phyloP scores from a whole-genome alignment of 129 eudicot species.

The Smallanthus sonchifolius region DNA sequence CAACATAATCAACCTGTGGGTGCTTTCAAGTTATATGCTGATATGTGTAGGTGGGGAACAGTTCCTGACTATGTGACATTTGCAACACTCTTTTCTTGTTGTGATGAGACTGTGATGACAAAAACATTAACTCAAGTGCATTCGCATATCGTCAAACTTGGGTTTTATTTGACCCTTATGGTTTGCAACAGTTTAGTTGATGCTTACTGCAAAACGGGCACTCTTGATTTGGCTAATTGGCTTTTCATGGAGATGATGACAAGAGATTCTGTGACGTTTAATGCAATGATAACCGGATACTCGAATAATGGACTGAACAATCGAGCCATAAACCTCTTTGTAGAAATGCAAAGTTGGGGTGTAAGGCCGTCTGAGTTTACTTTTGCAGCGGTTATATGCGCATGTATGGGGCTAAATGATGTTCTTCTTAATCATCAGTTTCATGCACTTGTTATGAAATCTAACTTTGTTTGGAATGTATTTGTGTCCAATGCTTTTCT shows the following conservation, averaged over 20 bases:
- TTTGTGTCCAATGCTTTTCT: constrained; percentile 75
- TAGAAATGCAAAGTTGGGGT: constrained; percentile 51
- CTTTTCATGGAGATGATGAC: constrained; percentile 47
- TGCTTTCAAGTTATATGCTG: constrained; percentile 57
- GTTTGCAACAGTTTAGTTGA: constrained; percentile 78
- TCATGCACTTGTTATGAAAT: constrained; percentile 59
- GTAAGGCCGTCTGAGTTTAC: constrained; percentile 69
- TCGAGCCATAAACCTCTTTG: constrained; percentile 48
- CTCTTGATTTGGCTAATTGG: constrained; percentile 43
- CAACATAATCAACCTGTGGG: constrained; percentile 37
- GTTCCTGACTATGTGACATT: constrained; percentile 64
- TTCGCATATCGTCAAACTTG: constrained; percentile 58
- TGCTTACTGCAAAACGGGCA: constrained; percentile 65
- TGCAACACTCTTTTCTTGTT: constrained; percentile 64
- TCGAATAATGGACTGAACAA: constrained; percentile 41
- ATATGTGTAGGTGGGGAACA: constrained; percentile 58
- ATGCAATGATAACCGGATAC: constrained; percentile 61
- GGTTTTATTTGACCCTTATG: constrained; percentile 37
- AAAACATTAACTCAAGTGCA: constrained; percentile 56
- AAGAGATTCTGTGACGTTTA: constrained; percentile 66
- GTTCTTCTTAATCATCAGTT: constrained; percentile 51
- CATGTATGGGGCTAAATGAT: constrained; percentile 46
- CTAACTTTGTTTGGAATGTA: constrained; percentile 52
- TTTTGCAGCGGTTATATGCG: constrained; percentile 71
- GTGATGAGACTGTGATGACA: constrained; percentile 39